Evolutionary conservation across 345 rosid species (phyloP).

Genomic region (Rhizophora mangle): DNA sequence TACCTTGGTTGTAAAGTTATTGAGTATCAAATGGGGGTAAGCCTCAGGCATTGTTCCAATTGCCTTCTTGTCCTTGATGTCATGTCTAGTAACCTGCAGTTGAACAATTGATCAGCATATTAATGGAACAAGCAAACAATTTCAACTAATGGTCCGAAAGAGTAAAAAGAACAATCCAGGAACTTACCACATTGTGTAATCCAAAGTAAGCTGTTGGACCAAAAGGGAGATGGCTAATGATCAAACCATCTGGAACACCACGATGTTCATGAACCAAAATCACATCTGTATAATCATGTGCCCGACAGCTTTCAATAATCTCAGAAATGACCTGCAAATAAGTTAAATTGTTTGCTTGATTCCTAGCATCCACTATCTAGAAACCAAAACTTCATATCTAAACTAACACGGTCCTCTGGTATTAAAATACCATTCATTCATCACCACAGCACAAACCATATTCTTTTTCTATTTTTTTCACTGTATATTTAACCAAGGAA

Average conservation of each 20-base stretch:
- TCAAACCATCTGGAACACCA: conserved; percentile 83
- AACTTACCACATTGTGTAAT: conserved; percentile 80
- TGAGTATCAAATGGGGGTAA: conserved; percentile 78
- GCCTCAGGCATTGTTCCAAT: conserved; percentile 91
- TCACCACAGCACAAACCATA: no score
- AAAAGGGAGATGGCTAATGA: conserved; percentile 81
- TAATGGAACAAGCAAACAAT: conserved; percentile 4
- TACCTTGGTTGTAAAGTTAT: conserved; percentile 80
- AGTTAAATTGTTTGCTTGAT: neutral
- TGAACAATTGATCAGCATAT: conserved; percentile 8
- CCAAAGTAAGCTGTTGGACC: conserved; percentile 97
- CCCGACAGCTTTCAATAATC: conserved; percentile 79
- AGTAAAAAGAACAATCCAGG: conserved; percentile 11
- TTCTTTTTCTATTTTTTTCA: no score
- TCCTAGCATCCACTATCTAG: no score
- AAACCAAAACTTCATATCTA: no score
- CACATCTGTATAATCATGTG: conserved; percentile 89
- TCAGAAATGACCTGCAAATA: conserved; percentile 74
- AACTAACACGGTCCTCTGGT: no score
- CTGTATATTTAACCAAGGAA: no score
- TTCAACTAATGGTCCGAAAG: conserved; percentile 3
- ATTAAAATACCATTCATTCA: no score
- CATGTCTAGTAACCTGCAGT: conserved; percentile 89
- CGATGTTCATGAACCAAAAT: conserved; percentile 87
- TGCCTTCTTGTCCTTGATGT: conserved; percentile 64